Percentiles rank a stretch among this genome's conserved stretches.
These are phyloP conservation scores for Podila epigama DNA, from an alignment of 192 early-diverging fungal species.

Conservation along the genomic window DNA sequence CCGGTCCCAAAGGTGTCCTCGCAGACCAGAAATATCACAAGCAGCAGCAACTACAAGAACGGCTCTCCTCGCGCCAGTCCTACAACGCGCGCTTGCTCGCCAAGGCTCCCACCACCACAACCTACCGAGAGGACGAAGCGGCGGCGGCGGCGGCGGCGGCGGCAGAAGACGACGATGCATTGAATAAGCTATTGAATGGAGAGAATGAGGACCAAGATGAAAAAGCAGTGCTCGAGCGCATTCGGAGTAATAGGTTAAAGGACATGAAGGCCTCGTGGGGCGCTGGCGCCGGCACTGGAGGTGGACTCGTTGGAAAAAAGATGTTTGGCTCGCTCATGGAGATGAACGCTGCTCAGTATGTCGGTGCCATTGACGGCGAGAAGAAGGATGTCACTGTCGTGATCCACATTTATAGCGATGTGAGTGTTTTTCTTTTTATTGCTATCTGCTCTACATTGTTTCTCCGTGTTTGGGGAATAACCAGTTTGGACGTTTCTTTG, in stretches of 20 bases:
- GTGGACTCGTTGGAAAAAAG: slow-evolving; percentile 5
- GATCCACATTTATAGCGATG: slow-evolving; percentile 61
- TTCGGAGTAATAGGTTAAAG: slow-evolving; percentile 50
- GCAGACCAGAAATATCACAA: slow-evolving; percentile 61
- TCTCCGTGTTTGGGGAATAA: too few species aligned
- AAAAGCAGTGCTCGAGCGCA: slow-evolving; percentile 48
- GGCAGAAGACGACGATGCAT: slow-evolving; percentile 14
- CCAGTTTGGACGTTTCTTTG: too few species aligned
- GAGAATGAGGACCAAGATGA: slow-evolving; percentile 46
- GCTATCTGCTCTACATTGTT: background rate
- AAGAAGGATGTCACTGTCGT: slow-evolving; percentile 55
- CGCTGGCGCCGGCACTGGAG: slow-evolving; percentile 9
- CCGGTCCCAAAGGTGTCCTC: slow-evolving; percentile 66
- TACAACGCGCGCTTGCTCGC: slow-evolving; percentile 56
- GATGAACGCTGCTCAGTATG: slow-evolving; percentile 57
- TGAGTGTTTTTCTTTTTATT: slow-evolving; percentile 18
- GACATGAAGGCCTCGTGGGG: slow-evolving; percentile 43
- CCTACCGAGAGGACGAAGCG: slow-evolving; percentile 51
- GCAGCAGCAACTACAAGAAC: slow-evolving; percentile 34
- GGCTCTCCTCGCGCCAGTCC: slow-evolving; percentile 22
- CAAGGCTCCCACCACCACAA: slow-evolving; percentile 57
- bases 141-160: background rate
- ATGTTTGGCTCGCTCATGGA: slow-evolving; percentile 59
- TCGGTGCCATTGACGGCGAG: slow-evolving; percentile 58
- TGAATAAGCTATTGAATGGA: slow-evolving; percentile 34